These are phyloP conservation scores for Suhomyces choctaworum DNA, from an alignment of 1,139 yeast species.

Conservation along the genomic window DNA sequence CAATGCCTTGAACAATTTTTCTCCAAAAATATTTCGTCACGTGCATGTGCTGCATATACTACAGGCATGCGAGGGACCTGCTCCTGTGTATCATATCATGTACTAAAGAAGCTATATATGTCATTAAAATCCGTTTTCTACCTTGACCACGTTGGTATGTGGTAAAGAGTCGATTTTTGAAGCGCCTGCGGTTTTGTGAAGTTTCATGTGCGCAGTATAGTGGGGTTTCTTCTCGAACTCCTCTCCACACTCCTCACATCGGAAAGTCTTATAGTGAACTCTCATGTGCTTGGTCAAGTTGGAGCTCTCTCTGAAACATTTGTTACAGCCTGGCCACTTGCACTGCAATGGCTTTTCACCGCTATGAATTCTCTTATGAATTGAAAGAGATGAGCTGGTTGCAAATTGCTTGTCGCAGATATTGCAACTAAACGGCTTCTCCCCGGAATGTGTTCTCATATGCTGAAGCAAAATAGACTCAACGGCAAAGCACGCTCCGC, in stretches of 20 bases:
- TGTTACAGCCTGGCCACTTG: constrained; percentile 77
- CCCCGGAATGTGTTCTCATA: constrained; percentile 86
- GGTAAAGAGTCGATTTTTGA: not conserved
- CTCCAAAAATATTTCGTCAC: constrained; percentile 1
- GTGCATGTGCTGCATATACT: too few species aligned
- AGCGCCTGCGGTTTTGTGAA: constrained; percentile 18
- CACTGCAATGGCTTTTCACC: constrained; percentile 80
- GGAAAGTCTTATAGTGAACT: constrained; percentile 54
- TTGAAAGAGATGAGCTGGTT: constrained; percentile 54
- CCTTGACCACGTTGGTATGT: not conserved
- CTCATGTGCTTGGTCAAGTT: constrained; percentile 87
- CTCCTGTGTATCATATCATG: too few species aligned
- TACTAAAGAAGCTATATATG: too few species aligned
- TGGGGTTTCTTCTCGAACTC: constrained; percentile 49
- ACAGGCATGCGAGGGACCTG: too few species aligned
- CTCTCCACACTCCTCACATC: constrained; percentile 52
- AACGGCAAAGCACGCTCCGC: constrained; percentile 71
- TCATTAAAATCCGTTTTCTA: too few species aligned
- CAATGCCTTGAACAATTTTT: constrained; percentile 7
- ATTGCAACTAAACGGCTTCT: constrained; percentile 52
- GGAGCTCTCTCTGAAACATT: constrained; percentile 84
- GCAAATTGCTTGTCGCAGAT: constrained; percentile 54
- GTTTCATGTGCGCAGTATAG: constrained; percentile 40
- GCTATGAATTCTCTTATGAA: constrained; percentile 55
- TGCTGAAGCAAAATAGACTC: constrained; percentile 72